Conservation (phyloP, 805 yeast species). For the Vanderwaltozyma polyspora region DNA sequence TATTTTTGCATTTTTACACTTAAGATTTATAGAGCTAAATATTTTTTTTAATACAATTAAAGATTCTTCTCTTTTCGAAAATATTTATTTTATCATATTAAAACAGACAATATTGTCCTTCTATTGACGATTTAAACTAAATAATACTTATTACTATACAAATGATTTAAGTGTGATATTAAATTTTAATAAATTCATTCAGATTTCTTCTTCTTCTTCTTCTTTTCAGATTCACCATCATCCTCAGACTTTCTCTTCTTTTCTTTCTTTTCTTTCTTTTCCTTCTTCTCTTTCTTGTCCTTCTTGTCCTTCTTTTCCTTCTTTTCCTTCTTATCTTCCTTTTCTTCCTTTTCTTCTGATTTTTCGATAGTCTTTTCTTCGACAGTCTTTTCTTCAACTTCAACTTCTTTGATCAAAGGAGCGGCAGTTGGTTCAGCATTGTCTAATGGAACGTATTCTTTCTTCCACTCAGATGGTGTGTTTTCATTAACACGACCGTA, state of each 20-base stretch:
- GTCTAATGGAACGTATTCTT: slow-evolving; percentile 60
- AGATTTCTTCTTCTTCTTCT: slow-evolving; percentile 5
- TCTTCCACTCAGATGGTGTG: slow-evolving; percentile 90
- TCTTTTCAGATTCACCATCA: slow-evolving; percentile 3
- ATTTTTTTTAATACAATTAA: too few relatives aligned
- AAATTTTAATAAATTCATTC: too few relatives aligned
- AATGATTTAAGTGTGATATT: too few relatives aligned
- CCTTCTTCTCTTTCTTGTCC: slow-evolving; percentile 3
- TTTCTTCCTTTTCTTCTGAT: slow-evolving; percentile 1
- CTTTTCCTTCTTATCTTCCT: slow-evolving; percentile 2
- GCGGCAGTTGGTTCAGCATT: slow-evolving; percentile 39
- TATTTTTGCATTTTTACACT: too few relatives aligned
- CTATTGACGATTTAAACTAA: too few relatives aligned
- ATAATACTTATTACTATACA: too few relatives aligned
- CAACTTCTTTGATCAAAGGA: slow-evolving; percentile 11
- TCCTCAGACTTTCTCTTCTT: slow-evolving; percentile 6
- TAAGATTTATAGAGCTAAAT: too few relatives aligned
- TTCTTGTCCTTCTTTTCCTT: slow-evolving; percentile 5
- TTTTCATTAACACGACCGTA: slow-evolving; percentile 87
- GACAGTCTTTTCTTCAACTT: not conserved
- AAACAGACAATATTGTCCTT: too few relatives aligned
- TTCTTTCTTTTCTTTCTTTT: slow-evolving; percentile 4
- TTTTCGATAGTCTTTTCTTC: not conserved
- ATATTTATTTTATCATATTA: too few relatives aligned
- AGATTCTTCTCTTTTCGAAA: too few relatives aligned